Percentiles rank a stretch among this genome's conserved stretches.
Conservation (phyloP, 371 early-diverging fungal species). For the Umbelopsis sp. region DNA sequence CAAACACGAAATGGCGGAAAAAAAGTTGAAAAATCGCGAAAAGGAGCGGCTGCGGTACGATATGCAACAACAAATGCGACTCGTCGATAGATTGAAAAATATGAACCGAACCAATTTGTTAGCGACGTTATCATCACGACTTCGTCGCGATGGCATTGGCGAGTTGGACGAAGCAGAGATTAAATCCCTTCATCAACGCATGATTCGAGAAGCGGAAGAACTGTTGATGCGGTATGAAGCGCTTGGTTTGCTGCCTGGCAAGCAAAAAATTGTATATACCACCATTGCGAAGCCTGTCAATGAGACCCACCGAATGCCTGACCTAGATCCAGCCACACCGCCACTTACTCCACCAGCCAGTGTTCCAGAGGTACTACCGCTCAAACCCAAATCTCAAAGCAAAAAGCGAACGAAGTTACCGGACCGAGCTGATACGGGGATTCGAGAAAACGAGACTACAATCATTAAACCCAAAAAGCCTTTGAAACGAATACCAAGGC, state of each 20-base stretch:
- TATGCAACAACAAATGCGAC: constrained; percentile 64
- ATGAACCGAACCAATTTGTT: constrained; percentile 48
- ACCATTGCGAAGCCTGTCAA: neutral
- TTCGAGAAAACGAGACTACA: no score
- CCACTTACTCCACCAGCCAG: neutral
- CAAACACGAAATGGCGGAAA: constrained; percentile 67
- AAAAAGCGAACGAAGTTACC: neutral
- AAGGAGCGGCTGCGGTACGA: constrained; percentile 64
- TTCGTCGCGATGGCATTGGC: constrained; percentile 32
- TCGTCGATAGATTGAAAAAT: constrained; percentile 59
- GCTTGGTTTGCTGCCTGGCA: constrained; percentile 38
- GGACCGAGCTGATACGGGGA: no score
- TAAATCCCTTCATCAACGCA: constrained; percentile 46
- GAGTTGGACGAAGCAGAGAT: constrained; percentile 30
- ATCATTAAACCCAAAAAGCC: no score
- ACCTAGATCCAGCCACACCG: neutral
- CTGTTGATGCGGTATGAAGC: constrained; percentile 54
- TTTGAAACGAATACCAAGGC: no score
- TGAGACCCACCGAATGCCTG: constrained; percentile 2
- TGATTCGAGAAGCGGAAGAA: constrained; percentile 59
- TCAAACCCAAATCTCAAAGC: constrained; percentile 1
- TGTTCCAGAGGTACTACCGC: no score
- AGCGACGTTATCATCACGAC: constrained; percentile 43
- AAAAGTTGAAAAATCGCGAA: constrained; percentile 69
- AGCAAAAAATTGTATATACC: constrained; percentile 10